phyloP scores from a whole-genome alignment of 805 yeast genomes.

The Lipomyces sp. region DNA sequence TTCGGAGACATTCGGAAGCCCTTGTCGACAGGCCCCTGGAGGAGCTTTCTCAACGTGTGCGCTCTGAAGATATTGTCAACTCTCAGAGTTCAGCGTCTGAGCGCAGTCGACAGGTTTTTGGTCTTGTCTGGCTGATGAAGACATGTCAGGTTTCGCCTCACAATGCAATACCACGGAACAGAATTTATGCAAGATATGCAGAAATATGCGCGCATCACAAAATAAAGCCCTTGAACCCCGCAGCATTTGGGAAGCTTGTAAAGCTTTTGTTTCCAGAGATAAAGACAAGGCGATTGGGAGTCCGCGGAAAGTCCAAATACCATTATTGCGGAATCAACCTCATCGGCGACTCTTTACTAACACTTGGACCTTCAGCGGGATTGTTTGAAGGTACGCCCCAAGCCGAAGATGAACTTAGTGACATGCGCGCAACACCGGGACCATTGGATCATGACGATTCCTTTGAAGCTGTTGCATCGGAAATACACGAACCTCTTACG shows the following conservation, averaged over 20 bases:
- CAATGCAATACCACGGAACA: slow-evolving; percentile 65
- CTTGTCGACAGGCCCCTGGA: slow-evolving; percentile 33
- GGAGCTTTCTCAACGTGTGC: slow-evolving; percentile 38
- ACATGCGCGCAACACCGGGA: slow-evolving; percentile 1
- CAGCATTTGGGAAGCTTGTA: slow-evolving; percentile 77
- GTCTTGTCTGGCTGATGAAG: slow-evolving; percentile 77
- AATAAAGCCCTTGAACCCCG: slow-evolving; percentile 69
- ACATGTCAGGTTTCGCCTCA: slow-evolving; percentile 58
- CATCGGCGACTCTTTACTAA: slow-evolving; percentile 45
- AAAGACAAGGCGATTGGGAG: slow-evolving; percentile 78
- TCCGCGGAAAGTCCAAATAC: slow-evolving; percentile 80
- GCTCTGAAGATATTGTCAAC: slow-evolving; percentile 33
- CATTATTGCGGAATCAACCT: slow-evolving; percentile 79
- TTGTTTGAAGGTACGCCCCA: neutral
- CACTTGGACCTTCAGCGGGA: slow-evolving; percentile 10
- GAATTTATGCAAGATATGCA: slow-evolving; percentile 70
- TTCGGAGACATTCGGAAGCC: slow-evolving; percentile 35
- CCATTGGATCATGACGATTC: slow-evolving; percentile 14
- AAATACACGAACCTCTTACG: neutral
- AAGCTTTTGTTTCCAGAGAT: slow-evolving; percentile 66
- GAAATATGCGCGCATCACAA: slow-evolving; percentile 59
- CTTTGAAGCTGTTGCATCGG: slow-evolving; percentile 9
- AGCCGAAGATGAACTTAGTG: slow-evolving; percentile 5
- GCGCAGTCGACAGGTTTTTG: slow-evolving; percentile 65
- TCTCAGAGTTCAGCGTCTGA: slow-evolving; percentile 41